Percentiles rank a stretch among this genome's conserved stretches.
phyloP scores from a whole-genome alignment of 371 early-diverging fungal genomes.

The Mortierella sp. region DNA sequence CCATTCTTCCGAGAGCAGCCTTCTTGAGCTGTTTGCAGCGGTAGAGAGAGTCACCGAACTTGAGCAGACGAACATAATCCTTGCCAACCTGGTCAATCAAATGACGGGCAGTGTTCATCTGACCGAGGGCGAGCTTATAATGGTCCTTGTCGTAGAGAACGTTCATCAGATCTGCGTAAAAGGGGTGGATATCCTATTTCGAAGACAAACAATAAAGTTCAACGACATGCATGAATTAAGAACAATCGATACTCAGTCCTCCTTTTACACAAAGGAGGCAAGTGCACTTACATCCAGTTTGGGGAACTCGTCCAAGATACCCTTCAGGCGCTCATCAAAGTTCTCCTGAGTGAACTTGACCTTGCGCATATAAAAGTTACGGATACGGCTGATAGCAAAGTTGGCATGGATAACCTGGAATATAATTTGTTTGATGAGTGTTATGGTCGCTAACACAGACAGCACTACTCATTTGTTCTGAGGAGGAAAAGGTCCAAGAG shows the following conservation, averaged over 20 bases:
- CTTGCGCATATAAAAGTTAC: conserved; percentile 99
- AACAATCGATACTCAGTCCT: background rate
- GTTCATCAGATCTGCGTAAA: conserved; percentile 99
- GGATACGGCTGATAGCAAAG: conserved; percentile 78
- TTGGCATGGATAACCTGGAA: conserved; percentile 54
- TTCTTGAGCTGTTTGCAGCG: conserved; percentile 99
- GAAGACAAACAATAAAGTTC: background rate
- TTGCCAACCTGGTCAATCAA: conserved; percentile 97
- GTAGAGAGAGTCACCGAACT: conserved; percentile 99
- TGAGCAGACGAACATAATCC: conserved; percentile 98
- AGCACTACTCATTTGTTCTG: no score
- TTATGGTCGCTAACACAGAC: background rate
- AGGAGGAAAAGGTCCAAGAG: no score
- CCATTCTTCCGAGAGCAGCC: conserved; percentile 99
- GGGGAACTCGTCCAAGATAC: conserved; percentile 98
- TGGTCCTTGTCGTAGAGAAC: conserved; percentile 99
- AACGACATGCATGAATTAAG: background rate
- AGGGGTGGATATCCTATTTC: conserved; percentile 98
- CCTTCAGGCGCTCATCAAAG: conserved; percentile 96
- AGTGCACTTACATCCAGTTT: conserved; percentile 91
- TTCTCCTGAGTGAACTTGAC: conserved; percentile 99
- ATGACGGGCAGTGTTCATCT: conserved; percentile 98
- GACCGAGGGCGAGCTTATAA: conserved; percentile 99
- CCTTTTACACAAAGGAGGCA: no score
- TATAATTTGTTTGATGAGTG: background rate